These are phyloP conservation scores for Lachancea sp. DNA, from an alignment of 805 yeast genomes.

Conservation along the genomic window DNA sequence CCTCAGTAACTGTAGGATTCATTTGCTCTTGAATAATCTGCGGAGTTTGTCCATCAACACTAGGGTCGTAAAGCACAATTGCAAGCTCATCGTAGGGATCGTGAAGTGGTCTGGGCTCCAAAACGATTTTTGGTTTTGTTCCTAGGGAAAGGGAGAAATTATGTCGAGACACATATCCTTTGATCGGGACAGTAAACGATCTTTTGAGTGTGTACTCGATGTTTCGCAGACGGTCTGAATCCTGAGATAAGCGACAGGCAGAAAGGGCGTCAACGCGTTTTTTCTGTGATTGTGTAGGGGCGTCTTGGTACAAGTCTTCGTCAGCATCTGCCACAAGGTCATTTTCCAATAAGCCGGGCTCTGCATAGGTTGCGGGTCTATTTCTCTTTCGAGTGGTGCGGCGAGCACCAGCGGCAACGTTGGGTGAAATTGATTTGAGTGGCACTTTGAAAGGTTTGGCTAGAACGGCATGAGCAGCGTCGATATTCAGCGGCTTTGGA, in stretches of 20 bases:
- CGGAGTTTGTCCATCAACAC: conserved; percentile 57
- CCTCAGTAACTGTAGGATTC: not conserved
- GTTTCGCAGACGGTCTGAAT: conserved; percentile 29
- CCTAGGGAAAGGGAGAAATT: conserved; percentile 81
- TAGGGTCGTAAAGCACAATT: conserved; percentile 90
- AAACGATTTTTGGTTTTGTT: conserved; percentile 56
- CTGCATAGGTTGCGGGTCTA: conserved; percentile 32
- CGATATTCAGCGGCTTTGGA: conserved; percentile 47
- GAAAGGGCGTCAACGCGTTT: conserved; percentile 55
- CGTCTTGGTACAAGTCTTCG: conserved; percentile 31
- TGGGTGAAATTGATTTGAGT: conserved; percentile 28
- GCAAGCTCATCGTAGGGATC: conserved; percentile 94
- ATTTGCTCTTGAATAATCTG: conserved; percentile 9
- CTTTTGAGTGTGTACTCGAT: conserved; percentile 39
- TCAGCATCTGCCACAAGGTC: conserved; percentile 30
- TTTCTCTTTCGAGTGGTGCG: conserved; percentile 28
- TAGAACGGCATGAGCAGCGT: conserved; percentile 47
- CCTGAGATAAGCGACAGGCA: conserved; percentile 44
- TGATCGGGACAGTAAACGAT: conserved; percentile 59
- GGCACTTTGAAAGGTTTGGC: conserved; percentile 68
- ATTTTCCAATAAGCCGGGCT: conserved; percentile 2
- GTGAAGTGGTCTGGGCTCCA: conserved; percentile 89
- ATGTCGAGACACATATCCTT: conserved; percentile 31
- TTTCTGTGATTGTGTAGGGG: conserved; percentile 8
- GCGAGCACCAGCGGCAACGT: conserved; percentile 8